phyloP scores from a whole-genome alignment of 2,329 filamentous ascomycete genomes.

The Fonsecaea nubica region DNA sequence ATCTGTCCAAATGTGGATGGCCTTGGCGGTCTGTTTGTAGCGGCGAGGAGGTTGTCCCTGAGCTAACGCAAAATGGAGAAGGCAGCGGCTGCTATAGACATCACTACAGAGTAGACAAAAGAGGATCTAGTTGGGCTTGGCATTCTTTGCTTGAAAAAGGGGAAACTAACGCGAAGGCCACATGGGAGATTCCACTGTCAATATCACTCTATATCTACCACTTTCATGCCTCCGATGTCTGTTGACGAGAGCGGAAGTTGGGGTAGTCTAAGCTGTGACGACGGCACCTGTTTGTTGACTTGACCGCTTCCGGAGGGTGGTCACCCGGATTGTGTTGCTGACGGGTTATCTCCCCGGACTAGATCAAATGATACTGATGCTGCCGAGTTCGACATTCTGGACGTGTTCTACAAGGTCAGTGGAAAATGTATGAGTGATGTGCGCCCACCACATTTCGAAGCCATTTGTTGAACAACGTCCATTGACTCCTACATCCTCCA shows the following conservation, averaged over 20 bases:
- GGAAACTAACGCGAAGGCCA: not conserved
- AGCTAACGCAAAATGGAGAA: not conserved
- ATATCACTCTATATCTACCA: no score
- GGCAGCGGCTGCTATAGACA: not conserved
- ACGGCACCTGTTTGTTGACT: not conserved
- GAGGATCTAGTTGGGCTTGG: not conserved
- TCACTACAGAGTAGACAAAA: not conserved
- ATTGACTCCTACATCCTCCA: not conserved
- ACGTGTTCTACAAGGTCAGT: not conserved
- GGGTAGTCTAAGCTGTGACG: not conserved
- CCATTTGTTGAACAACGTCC: not conserved
- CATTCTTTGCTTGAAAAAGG: not conserved
- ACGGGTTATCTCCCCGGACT: slow-evolving; percentile 1
- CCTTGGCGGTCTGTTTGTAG: slow-evolving; percentile 9
- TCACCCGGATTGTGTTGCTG: not conserved
- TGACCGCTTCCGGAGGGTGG: not conserved
- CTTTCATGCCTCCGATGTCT: no score
- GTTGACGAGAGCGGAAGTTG: not conserved
- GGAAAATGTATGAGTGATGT: not conserved
- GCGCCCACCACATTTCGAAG: not conserved
- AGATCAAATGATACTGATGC: not conserved
- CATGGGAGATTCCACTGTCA: no score
- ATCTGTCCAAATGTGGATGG: slow-evolving; percentile 26
- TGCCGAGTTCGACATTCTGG: not conserved
- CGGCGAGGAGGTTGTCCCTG: not conserved